A percentile compares a stretch with the other conserved stretches of the same genome.
These are phyloP conservation scores for Cryptococcus sp. DNA, from an alignment of 1,284 basidiomycete species.

Conservation along the genomic window DNA sequence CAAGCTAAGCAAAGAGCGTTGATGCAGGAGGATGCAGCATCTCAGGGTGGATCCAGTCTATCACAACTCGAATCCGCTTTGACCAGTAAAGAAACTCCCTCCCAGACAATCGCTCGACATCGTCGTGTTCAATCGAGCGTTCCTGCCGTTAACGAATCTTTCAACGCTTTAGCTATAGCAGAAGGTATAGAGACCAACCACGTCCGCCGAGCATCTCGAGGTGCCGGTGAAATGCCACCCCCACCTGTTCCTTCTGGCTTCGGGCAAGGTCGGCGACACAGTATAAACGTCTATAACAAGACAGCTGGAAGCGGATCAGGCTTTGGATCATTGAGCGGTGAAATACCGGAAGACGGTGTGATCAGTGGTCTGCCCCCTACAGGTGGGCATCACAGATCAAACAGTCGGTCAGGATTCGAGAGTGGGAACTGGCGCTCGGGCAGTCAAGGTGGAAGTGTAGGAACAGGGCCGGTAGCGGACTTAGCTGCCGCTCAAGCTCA, in stretches of 20 bases:
- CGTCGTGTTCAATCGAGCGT: constrained; percentile 78
- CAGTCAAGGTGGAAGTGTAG: constrained; percentile 51
- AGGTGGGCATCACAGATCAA: constrained; percentile 57
- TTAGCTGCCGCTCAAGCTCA: constrained; percentile 88
- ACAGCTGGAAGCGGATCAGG: constrained; percentile 30
- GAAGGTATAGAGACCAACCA: constrained; percentile 7
- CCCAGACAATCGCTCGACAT: constrained; percentile 54
- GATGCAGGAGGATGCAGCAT: constrained; percentile 76
- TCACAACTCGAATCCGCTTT: constrained; percentile 20
- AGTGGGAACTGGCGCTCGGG: constrained; percentile 66
- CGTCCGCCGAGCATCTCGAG: constrained; percentile 12
- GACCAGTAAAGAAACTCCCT: constrained; percentile 19
- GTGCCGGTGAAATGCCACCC: constrained; percentile 27
- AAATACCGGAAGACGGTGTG: constrained; percentile 37
- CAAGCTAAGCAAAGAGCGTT: constrained; percentile 84
- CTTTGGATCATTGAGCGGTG: constrained; percentile 23
- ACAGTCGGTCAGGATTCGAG: constrained; percentile 48
- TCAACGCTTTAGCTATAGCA: constrained; percentile 3
- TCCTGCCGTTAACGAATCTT: constrained; percentile 32
- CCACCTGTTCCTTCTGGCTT: constrained; percentile 42
- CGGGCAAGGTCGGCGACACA: constrained; percentile 87
- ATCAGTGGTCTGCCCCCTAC: constrained; percentile 1
- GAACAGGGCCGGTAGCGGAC: constrained; percentile 63
- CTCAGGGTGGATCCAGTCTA: constrained; percentile 62
- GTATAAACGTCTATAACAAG: constrained; percentile 69